Percentiles rank a stretch among this genome's conserved stretches.
These are phyloP conservation scores for Phialemoniopsis sp. DNA, from an alignment of 2,329 filamentous ascomycete genomes.

Conservation along the genomic window DNA sequence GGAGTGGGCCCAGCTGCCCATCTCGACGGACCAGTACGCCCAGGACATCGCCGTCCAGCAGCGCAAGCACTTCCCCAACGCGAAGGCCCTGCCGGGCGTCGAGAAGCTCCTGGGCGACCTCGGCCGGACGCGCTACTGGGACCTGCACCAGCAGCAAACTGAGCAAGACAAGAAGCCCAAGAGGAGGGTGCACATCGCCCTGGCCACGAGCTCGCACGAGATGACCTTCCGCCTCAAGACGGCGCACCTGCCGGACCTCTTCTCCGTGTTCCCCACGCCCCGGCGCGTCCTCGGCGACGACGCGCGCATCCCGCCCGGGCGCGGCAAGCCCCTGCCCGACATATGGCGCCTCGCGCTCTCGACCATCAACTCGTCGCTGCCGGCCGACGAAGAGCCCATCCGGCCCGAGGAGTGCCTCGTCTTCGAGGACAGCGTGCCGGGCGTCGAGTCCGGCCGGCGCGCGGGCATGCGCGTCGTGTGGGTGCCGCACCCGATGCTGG, in stretches of 20 bases:
- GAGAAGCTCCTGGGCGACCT: slow-evolving; percentile 61
- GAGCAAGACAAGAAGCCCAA: slow-evolving; percentile 19
- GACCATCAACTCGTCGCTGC: slow-evolving; percentile 74
- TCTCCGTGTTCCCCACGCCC: slow-evolving; percentile 62
- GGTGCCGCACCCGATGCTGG: slow-evolving; percentile 79
- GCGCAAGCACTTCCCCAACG: slow-evolving; percentile 64
- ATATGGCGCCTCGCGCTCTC: slow-evolving; percentile 87
- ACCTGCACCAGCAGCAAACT: slow-evolving; percentile 20
- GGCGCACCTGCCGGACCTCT: slow-evolving; percentile 51
- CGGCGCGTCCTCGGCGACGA: slow-evolving; percentile 85
- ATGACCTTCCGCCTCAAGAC: slow-evolving; percentile 78
- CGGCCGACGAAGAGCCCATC: slow-evolving; percentile 59
- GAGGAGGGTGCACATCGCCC: slow-evolving; percentile 64
- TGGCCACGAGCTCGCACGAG: slow-evolving; percentile 76
- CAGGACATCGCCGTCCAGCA: slow-evolving; percentile 60
- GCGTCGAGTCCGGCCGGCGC: slow-evolving; percentile 83
- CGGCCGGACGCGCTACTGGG: slow-evolving; percentile 46
- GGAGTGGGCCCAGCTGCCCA: slow-evolving; percentile 82
- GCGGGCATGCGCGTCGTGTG: slow-evolving; percentile 95
- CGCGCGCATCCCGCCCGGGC: slow-evolving; percentile 65
- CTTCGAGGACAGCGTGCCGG: slow-evolving; percentile 92
- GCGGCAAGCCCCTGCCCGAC: slow-evolving; percentile 93
- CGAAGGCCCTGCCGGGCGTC: slow-evolving; percentile 78
- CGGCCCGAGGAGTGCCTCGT: slow-evolving; percentile 85
- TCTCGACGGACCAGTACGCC: slow-evolving; percentile 65